These are phyloP conservation scores for Ophiocordyceps sinensis DNA, from an alignment of 2,329 filamentous ascomycete genomes.

Conservation along the genomic window DNA sequence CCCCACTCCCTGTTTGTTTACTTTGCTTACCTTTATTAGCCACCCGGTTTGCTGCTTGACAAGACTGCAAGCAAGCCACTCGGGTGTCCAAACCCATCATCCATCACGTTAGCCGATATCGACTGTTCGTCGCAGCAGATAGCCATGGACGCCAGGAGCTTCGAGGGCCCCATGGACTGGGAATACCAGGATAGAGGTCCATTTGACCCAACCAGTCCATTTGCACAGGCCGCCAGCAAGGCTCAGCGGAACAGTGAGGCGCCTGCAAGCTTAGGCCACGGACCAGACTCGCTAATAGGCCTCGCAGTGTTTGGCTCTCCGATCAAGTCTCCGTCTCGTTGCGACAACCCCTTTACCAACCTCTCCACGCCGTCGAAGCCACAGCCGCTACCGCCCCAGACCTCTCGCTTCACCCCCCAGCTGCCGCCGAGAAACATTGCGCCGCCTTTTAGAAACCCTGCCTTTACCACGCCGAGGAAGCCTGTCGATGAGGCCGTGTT, in stretches of 20 bases:
- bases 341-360: constrained; percentile 19
- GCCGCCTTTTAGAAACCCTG: constrained; percentile 45
- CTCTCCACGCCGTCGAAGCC: constrained; percentile 25
- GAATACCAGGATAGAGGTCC: constrained; percentile 45
- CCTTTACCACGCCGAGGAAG: constrained; percentile 49
- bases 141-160: constrained; percentile 38
- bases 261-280: not conserved
- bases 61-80: not conserved
- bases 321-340: constrained; percentile 17
- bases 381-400: constrained; percentile 22
- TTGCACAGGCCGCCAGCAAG: constrained; percentile 35
- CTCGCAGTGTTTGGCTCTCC: constrained; percentile 22
- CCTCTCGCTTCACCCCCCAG: constrained; percentile 31
- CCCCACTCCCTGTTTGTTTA: not conserved
- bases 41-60: not conserved
- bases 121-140: constrained; percentile 1
- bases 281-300: not conserved
- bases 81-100: not conserved
- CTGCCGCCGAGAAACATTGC: constrained; percentile 27
- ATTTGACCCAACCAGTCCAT: constrained; percentile 46
- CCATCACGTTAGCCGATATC: not conserved
- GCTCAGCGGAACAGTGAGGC: constrained; percentile 27
- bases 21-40: not conserved
- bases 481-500: constrained; percentile 36
- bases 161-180: constrained; percentile 52